Base-by-base conservation (phyloP, 352 stramenopile genomes). In the Pythium volutum region DNA sequence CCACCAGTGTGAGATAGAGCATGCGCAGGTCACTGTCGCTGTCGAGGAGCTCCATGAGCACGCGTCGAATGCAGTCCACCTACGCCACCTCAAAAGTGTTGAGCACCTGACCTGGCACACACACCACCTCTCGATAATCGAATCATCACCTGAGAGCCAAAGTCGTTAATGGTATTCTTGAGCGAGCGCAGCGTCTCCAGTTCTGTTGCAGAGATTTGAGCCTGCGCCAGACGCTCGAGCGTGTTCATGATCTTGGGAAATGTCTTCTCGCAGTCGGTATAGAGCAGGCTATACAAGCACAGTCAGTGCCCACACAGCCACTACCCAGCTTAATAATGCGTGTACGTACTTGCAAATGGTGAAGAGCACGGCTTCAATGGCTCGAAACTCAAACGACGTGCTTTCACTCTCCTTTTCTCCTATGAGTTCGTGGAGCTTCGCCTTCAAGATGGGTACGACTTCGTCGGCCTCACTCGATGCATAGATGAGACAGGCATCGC, bases 151-250 rank as follows among this genome's bases (percentile, higher is more conserved):
- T 85, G 79, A 1, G 75, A 71, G 38, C 88, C 71, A 51, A 89
- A 91, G 56, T 91, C 81, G 64, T 89, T 81, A 62, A 89, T 88
- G 1, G 74, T 76, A 52, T 91, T 91, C 52, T 91, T 91, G 59
- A 91, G 82, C 20, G 74, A 70, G 0, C 81, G 81, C 26, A 91
- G 53, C 25, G 70, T 86, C 25, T 91, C 77, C 5, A 91, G 62
- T 23, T 91, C 79, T 4, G 69, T 65, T 0, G 77, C 55, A 4
- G 51, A 69, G 42, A 71, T 70, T 16, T 64, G 60, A 3, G 50
- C 38, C 25, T 67, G 36, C 1, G 58, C 55, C 6, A 76, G 53
- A 26, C 62, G 53, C 50, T 76, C 66, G 4, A 76, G 31, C 16
- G 66, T 59, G 26, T 26, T 36, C 50, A 66, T 55, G 18, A 66